These are phyloP conservation scores for Pyrenochaeta sp. DNA, from an alignment of 2,329 filamentous ascomycete genomes.

Conservation along the genomic window DNA sequence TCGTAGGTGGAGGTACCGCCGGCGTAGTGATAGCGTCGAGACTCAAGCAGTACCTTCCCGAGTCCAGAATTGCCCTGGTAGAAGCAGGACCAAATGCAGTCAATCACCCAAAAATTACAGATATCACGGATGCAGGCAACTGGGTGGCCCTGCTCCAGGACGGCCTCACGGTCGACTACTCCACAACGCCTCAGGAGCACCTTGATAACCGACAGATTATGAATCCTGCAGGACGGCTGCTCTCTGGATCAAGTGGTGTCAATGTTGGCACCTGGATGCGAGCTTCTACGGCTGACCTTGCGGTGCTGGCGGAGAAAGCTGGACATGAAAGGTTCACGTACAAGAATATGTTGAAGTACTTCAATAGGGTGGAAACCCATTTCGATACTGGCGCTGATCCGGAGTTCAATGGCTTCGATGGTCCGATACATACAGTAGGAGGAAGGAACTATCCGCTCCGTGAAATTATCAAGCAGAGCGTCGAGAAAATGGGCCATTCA, in stretches of 20 bases:
- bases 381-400: slow-evolving; percentile 13
- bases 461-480: slow-evolving; percentile 11
- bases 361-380: slow-evolving; percentile 18
- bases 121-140: slow-evolving; percentile 10
- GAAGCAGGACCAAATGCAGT: slow-evolving; percentile 24
- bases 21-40: slow-evolving; percentile 30
- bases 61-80: slow-evolving; percentile 13
- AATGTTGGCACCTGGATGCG: slow-evolving; percentile 28
- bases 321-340: slow-evolving; percentile 20
- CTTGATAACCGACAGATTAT: slow-evolving; percentile 14
- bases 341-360: slow-evolving; percentile 22
- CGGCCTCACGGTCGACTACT: slow-evolving; percentile 21
- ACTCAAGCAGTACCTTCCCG: slow-evolving; percentile 16
- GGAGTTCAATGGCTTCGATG: slow-evolving; percentile 23
- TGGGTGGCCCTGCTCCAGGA: slow-evolving; percentile 8
- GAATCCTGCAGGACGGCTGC: slow-evolving; percentile 19
- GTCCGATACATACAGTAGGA: slow-evolving; percentile 21
- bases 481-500: slow-evolving; percentile 15
- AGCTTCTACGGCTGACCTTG: slow-evolving; percentile 19
- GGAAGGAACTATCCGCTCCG: slow-evolving; percentile 22
- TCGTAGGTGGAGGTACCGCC: slow-evolving; percentile 36
- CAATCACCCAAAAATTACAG: slow-evolving; percentile 15
- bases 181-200: slow-evolving; percentile 21
- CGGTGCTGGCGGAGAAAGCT: slow-evolving; percentile 16
- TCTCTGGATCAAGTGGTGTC: slow-evolving; percentile 23